Base-by-base conservation (phyloP, 2,329 filamentous ascomycete genomes). In the Neofusicoccum sp. region DNA sequence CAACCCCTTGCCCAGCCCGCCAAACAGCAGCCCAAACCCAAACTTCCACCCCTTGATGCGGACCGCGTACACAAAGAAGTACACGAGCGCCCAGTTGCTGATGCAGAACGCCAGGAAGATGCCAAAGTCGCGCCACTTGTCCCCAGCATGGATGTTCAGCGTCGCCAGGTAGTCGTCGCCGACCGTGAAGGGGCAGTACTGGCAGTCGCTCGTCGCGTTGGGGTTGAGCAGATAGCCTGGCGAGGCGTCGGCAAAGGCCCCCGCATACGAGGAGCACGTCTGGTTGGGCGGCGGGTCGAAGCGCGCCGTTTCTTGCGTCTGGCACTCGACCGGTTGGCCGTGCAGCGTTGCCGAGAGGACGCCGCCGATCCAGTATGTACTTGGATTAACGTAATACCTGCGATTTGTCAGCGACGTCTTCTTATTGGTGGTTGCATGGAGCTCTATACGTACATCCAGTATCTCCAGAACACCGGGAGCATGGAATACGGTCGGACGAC, bases 1-100 rank as follows among this genome's bases (percentile, higher is more conserved):
- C 24, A 40, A 9, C 9, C 4, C 47, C 69, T 75, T 78, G 2
- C 79, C 81, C n/a, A 80, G 54, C 1, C 64, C 65, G 1, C 78
- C 76, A 69, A 86, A 87, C 2, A 89, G 28, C 44, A 75, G 76
- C 0, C 84, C 84, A 61, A 91, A 79, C 0, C 88, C 89, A 72
- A 91, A 91, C 24, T 75, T 83, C 87, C 88, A 91, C 6, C 86
- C 83, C 64, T 81, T 82, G 59, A 91, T 84, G 16, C 89, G 80
- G 6, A 90, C 86, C 2, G 85, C 88, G 74, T 88, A 92, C 61
- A 91, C 86, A 69, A 92, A 91, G 75, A 91, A 90, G 71, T 89
- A 90, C 1, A 91, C 87, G 58, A 91, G 73, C 41, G 81, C 76
- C 86, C 86, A 91, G 69, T 91, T 91, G 54, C 84, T 86, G 12